phyloP scores from a whole-genome alignment of 1,284 basidiomycete species.

The Ustilago vetiveriae region DNA sequence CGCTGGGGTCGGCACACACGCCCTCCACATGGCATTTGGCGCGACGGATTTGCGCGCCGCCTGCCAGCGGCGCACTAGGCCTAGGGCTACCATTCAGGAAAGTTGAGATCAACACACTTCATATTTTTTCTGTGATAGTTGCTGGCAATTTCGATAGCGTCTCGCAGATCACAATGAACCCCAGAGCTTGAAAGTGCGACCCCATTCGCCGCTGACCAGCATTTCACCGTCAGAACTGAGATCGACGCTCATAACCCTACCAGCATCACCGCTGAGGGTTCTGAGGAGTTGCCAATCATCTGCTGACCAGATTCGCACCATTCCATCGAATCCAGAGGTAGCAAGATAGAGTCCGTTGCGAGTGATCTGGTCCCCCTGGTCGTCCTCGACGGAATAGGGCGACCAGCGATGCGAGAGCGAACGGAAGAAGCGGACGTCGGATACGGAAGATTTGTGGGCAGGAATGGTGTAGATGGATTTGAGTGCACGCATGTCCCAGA shows the following conservation, averaged over 20 bases:
- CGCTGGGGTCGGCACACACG: too few relatives aligned
- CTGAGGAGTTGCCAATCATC: constrained; percentile 96
- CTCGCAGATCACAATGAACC: constrained; percentile 39
- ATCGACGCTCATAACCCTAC: constrained; percentile 98
- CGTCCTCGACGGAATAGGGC: not conserved
- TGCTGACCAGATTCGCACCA: constrained; percentile 94
- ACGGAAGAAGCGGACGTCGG: constrained; percentile 93
- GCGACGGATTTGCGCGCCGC: too few relatives aligned
- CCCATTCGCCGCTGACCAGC: constrained; percentile 57
- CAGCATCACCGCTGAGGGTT: constrained; percentile 88
- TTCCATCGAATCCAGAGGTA: constrained; percentile 91
- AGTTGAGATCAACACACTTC: too few relatives aligned
- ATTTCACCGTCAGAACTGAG: constrained; percentile 68
- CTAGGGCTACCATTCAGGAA: too few relatives aligned
- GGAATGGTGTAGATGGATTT: constrained; percentile 95
- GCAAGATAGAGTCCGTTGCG: constrained; percentile 83
- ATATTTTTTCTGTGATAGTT: too few relatives aligned
- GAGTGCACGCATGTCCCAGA: constrained; percentile 96
- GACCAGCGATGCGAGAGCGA: constrained; percentile 37
- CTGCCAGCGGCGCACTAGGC: too few relatives aligned
- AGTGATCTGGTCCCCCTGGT: constrained; percentile 63
- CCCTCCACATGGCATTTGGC: too few relatives aligned
- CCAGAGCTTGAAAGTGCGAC: constrained; percentile 58
- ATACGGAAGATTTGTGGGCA: constrained; percentile 91
- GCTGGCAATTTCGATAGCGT: too few relatives aligned